phyloP scores from a whole-genome alignment of 1,284 basidiomycete species.

The Leucoagaricus sp. region DNA sequence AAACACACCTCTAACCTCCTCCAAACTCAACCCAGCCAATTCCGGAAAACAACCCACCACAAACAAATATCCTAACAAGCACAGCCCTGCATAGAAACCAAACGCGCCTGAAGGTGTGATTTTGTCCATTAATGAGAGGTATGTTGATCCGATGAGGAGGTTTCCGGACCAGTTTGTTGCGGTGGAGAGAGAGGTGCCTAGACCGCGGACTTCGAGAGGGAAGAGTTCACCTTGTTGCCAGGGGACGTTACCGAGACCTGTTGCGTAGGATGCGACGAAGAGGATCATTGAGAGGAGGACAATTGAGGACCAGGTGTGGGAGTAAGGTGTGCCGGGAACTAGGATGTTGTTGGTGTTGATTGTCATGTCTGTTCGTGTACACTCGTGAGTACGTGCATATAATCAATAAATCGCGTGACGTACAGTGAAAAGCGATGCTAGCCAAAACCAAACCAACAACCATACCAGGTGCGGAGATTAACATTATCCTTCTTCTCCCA shows the following conservation, averaged over 20 bases:
- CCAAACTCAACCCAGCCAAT: conserved; percentile 74
- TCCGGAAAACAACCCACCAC: conserved; percentile 76
- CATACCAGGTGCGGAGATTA: conserved; percentile 80
- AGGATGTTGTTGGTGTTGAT: conserved; percentile 65
- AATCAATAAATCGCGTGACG: conserved; percentile 26
- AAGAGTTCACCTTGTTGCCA: conserved; percentile 91
- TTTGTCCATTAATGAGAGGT: conserved; percentile 74
- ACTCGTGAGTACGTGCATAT: background rate
- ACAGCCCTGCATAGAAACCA: conserved; percentile 79
- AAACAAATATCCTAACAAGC: conserved; percentile 71
- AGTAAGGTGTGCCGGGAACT: conserved; percentile 64
- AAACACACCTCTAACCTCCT: conserved; percentile 71
- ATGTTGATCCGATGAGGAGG: conserved; percentile 77
- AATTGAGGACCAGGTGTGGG: conserved; percentile 63
- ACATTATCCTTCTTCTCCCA: conserved; percentile 76
- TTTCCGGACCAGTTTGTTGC: conserved; percentile 84
- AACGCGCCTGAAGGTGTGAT: conserved; percentile 82
- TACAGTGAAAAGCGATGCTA: conserved; percentile 76
- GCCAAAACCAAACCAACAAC: conserved; percentile 70
- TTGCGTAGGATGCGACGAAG: conserved; percentile 84
- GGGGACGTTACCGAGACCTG: conserved; percentile 75
- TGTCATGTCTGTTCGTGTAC: conserved; percentile 57
- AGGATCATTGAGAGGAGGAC: conserved; percentile 81
- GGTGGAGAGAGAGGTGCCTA: conserved; percentile 80
- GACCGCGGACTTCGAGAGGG: conserved; percentile 76